Conservation (phyloP, 1,284 basidiomycete genomes). For the Rhodofomes roseus region DNA sequence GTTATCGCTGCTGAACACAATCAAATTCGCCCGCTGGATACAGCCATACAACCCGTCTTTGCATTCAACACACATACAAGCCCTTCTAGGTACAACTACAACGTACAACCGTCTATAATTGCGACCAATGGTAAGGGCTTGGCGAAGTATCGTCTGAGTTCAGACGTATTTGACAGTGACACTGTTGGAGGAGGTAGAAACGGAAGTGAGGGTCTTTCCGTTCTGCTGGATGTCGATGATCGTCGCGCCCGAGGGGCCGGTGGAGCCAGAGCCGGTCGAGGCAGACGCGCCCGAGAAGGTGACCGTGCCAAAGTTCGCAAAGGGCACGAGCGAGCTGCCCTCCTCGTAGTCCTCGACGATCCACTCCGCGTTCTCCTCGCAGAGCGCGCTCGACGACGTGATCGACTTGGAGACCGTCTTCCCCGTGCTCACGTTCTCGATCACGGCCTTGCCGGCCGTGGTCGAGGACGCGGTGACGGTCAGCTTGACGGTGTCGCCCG, state of each 20-base stretch:
- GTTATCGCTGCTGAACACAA: too few species aligned
- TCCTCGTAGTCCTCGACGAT: slow-evolving; percentile 33
- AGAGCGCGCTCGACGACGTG: slow-evolving; percentile 28
- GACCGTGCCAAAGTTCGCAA: slow-evolving; percentile 30
- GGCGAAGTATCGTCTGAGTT: neutral
- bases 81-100: neutral
- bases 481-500: slow-evolving; percentile 28
- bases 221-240: slow-evolving; percentile 32
- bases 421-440: slow-evolving; percentile 29
- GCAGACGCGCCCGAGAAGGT: slow-evolving; percentile 1
- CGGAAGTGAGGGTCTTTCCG: slow-evolving; percentile 22
- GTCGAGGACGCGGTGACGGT: slow-evolving; percentile 26
- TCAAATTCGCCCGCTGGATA: too few species aligned
- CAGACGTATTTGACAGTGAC: slow-evolving; percentile 25
- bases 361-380: slow-evolving; percentile 21
- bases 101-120: neutral
- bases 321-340: slow-evolving; percentile 28
- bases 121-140: neutral
- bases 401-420: slow-evolving; percentile 26
- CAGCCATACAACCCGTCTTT: too few species aligned
- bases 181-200: slow-evolving; percentile 16
- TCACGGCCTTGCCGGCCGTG: slow-evolving; percentile 26
- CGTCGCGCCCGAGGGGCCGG: slow-evolving; percentile 28
- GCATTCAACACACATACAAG: neutral
- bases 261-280: slow-evolving; percentile 17